Conservation (phyloP, 805 yeast genomes). For the Spathaspora gorwiae region DNA sequence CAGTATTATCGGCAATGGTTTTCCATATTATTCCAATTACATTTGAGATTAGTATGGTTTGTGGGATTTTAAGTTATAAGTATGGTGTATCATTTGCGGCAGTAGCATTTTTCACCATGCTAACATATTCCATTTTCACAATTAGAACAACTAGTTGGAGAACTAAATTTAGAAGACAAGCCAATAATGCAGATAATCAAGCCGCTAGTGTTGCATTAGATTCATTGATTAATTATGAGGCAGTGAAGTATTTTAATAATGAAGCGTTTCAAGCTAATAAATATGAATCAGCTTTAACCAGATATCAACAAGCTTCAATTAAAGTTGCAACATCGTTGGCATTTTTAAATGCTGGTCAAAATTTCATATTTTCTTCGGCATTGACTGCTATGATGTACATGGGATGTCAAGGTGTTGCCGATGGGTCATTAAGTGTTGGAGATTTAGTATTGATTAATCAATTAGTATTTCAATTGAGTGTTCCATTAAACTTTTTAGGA, state of each 20-base stretch:
- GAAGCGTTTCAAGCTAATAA: slow-evolving; percentile 75
- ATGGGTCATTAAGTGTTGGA: slow-evolving; percentile 83
- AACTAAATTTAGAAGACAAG: slow-evolving; percentile 83
- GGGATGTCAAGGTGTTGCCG: slow-evolving; percentile 92
- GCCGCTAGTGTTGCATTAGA: slow-evolving; percentile 96
- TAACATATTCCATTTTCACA: slow-evolving; percentile 83
- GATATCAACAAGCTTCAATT: slow-evolving; percentile 70
- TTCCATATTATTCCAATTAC: slow-evolving; percentile 92
- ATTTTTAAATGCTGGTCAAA: slow-evolving; percentile 74
- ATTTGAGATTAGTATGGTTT: slow-evolving; percentile 87
- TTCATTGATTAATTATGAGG: slow-evolving; percentile 88
- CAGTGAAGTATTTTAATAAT: slow-evolving; percentile 91
- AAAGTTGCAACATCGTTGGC: slow-evolving; percentile 84
- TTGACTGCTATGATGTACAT: slow-evolving; percentile 96
- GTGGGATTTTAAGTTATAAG: slow-evolving; percentile 90
- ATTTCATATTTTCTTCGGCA: slow-evolving; percentile 78
- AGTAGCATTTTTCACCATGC: slow-evolving; percentile 82
- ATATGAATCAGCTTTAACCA: slow-evolving; percentile 68
- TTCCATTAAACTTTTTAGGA: slow-evolving; percentile 91
- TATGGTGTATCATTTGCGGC: slow-evolving; percentile 88
- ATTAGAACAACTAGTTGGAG: slow-evolving; percentile 95
- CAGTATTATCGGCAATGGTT: slow-evolving; percentile 93
- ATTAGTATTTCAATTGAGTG: slow-evolving; percentile 90
- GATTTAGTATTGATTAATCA: slow-evolving; percentile 93
- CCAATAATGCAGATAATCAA: slow-evolving; percentile 85